Conservation (phyloP, 768 basidiomycete species). For the Xerocomellus dryophilus region DNA sequence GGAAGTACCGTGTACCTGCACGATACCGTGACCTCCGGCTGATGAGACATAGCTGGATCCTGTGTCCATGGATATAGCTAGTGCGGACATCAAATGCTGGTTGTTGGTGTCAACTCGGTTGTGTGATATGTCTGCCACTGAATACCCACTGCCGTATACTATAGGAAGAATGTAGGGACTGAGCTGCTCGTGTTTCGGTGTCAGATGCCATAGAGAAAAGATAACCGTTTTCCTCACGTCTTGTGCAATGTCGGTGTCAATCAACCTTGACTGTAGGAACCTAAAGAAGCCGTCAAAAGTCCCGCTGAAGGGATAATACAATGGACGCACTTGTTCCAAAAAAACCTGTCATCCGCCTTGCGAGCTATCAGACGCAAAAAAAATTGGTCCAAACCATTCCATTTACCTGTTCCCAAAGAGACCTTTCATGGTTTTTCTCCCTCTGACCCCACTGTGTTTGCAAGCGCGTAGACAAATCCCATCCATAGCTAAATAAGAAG, state of each 20-base stretch:
- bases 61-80: conserved; percentile 69
- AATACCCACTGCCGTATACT: conserved; percentile 85
- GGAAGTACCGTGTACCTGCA: conserved; percentile 96
- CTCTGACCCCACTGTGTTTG: conserved; percentile 74
- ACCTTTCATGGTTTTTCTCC: conserved; percentile 48
- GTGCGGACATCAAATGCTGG: conserved; percentile 85
- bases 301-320: neutral
- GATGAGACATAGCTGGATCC: conserved; percentile 82
- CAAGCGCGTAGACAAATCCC: conserved; percentile 83
- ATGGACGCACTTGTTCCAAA: conserved; percentile 78
- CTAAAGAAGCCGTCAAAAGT: conserved; percentile 24
- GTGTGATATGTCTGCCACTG: neutral
- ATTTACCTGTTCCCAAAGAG: conserved; percentile 78
- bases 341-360: conserved; percentile 93
- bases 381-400: neutral
- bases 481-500: conserved; percentile 88
- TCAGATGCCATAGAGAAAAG: conserved; percentile 4
- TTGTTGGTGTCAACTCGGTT: conserved; percentile 5
- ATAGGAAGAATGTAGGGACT: conserved; percentile 88
- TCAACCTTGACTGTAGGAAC: conserved; percentile 59
- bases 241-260: conserved; percentile 52
- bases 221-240: conserved; percentile 49
- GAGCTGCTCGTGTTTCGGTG: conserved; percentile 48
- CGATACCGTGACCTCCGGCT: conserved; percentile 92
- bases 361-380: conserved; percentile 11